phyloP scores from a whole-genome alignment of 192 early-diverging fungal species.

The Phycomyces blakesleeanus region DNA sequence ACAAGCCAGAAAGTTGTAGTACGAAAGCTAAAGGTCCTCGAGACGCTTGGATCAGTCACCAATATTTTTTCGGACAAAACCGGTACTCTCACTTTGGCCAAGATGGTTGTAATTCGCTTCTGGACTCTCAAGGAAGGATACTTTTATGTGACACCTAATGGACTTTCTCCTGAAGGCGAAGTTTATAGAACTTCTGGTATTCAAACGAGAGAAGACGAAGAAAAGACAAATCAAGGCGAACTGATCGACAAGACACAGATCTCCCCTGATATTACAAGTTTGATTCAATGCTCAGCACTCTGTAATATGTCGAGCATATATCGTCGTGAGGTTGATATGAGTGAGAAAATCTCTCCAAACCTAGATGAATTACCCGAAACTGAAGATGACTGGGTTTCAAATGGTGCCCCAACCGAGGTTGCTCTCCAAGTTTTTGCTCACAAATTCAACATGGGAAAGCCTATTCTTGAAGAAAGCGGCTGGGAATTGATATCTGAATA shows the following conservation, averaged over 20 bases:
- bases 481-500: constrained; percentile 58
- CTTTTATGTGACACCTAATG: constrained; percentile 59
- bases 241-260: constrained; percentile 9
- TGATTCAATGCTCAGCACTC: constrained; percentile 62
- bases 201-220: constrained; percentile 40
- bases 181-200: constrained; percentile 17
- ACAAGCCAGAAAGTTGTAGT: constrained; percentile 86
- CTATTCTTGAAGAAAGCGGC: constrained; percentile 47
- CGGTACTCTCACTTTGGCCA: constrained; percentile 90
- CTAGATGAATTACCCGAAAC: background rate
- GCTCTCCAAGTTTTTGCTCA: constrained; percentile 84
- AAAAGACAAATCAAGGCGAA: background rate
- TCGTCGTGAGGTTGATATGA: constrained; percentile 11
- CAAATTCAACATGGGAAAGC: constrained; percentile 74
- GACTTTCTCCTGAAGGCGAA: constrained; percentile 59
- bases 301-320: constrained; percentile 82
- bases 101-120: constrained; percentile 84
- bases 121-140: constrained; percentile 77
- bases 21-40: constrained; percentile 82
- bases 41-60: constrained; percentile 89
- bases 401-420: constrained; percentile 92
- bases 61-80: constrained; percentile 96
- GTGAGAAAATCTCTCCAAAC: background rate
- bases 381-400: constrained; percentile 64
- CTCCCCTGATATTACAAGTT: constrained; percentile 17